Base-by-base conservation (phyloP, 129 eudicot species). In the Escallonia herrerae region DNA sequence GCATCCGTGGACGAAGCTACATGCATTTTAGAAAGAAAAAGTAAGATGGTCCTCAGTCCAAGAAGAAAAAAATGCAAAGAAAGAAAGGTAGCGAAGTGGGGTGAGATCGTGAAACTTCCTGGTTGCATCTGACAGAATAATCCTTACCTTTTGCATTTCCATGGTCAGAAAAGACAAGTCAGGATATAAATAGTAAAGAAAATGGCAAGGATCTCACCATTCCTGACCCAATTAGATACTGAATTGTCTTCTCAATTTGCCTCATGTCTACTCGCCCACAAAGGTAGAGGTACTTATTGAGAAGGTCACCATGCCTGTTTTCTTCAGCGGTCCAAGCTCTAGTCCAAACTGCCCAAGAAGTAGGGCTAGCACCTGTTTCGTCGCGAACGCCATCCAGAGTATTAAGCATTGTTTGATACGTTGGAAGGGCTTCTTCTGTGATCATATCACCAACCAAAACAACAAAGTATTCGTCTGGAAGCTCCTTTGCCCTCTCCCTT, bases 321-420 rank as follows among this genome's bases (percentile, higher is more conserved):
- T 91, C 97, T 79, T 91, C 97, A 58, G 97, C 97, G 2, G 97
- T 91, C 97, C 97, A 91, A 33, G 97, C 96, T 81, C 97, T 62
- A 1, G 90, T 84, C 97, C 97, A 91, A 5, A 85, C 58, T 10
- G 90, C 97, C 97, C 97, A 91, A 22, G 96, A 71, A 58, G 95
- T 80, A 40, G 67, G 83, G 67, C 96, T 91, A 6, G 97, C 96
- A 39, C 97, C 97, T 0, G 97, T 91, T 62, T 91, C 97, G 72
- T 91, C 97, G 0, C 95, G 68, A 47, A 91, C 96, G 48, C 97
- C 97, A 77, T 91, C 96, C 15, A 84, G 67, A 41, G 96, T 84
- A 73, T 91, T 87, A 65, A 91, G 86, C 97, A 91, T 91, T 7
- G 96, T 87, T 64, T 87, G 95, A 68, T 91, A 91, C 5, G 95